Evolutionary conservation across 1,284 basidiomycete genomes (phyloP).

Genomic region (Trametes sp.): DNA sequence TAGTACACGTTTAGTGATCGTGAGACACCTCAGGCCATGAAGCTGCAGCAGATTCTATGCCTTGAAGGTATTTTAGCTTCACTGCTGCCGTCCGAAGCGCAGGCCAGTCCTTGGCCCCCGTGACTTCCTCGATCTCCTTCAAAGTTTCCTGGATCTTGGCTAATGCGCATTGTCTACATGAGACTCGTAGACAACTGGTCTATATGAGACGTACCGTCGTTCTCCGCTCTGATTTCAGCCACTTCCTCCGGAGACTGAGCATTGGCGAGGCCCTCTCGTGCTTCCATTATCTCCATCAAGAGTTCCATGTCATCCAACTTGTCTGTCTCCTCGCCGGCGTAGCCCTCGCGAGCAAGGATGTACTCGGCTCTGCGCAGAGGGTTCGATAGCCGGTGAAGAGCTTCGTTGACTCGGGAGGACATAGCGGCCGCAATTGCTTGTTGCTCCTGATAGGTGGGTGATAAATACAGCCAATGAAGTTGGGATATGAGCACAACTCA

Average conservation of each 20-base stretch:
- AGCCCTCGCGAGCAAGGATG: constrained; percentile 69
- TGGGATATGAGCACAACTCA: background rate
- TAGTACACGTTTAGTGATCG: constrained; percentile 27
- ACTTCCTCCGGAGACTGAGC: constrained; percentile 61
- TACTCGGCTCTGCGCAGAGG: constrained; percentile 77
- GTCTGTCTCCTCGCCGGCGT: constrained; percentile 76
- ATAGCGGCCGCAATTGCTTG: constrained; percentile 67
- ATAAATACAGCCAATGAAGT: background rate
- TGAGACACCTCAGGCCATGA: constrained; percentile 46
- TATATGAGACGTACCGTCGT: constrained; percentile 60
- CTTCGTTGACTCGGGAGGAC: constrained; percentile 79
- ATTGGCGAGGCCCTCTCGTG: constrained; percentile 81
- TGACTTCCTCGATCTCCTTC: constrained; percentile 55
- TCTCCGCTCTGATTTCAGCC: constrained; percentile 58
- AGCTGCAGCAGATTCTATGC: constrained; percentile 75
- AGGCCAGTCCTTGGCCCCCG: constrained; percentile 63
- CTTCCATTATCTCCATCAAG: constrained; percentile 83
- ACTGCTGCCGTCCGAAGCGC: constrained; percentile 68
- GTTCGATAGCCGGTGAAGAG: constrained; percentile 71
- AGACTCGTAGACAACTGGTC: background rate
- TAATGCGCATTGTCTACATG: constrained; percentile 39
- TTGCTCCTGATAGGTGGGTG: constrained; percentile 52
- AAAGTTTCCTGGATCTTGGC: constrained; percentile 62
- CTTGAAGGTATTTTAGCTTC: constrained; percentile 79
- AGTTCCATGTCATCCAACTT: constrained; percentile 77